Evolutionary conservation across 371 early-diverging fungal species (phyloP), one percentile per base, ranked within the genome.

Genomic region (Apophysomyces elegans): DNA sequence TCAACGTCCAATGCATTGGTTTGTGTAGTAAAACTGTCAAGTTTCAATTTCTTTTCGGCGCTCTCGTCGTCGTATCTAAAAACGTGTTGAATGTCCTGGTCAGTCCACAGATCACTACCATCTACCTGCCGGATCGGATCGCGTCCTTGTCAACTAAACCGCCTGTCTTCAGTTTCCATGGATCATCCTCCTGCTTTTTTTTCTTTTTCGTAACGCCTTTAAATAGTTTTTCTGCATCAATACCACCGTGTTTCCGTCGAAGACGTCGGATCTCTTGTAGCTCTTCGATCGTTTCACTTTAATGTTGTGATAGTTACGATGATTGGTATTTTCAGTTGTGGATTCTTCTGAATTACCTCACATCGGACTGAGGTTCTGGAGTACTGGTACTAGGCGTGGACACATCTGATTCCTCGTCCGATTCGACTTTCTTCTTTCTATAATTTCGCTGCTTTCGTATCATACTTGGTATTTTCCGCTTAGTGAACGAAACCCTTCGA

Each of bases 1-100:
- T 94, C 91, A 8, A 91, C 93, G 70, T 95, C 95, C 63, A 95
- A 71, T 11, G 83, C 83, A 70, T 95, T 93, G 18, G 93, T 94
- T 67, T 92, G 93, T 38, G 86, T 89, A 0, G 94, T 92, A 63
- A 95, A 95, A 5, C 91, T 81, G 56, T 91, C 88, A 21, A 88
- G 69, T 39, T 84, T 84, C 36, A 81, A 64, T 36, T 81, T 75
- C 63, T 77, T 84, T 46, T 73, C 62, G 3, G 73, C 62, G 12
- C 69, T 70, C 45, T 71, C 70, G 13, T 70, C 74, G 5, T 77
- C 54, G 35, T 61, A 54, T 54, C 59, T 54, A 11, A 32, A 12
- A 12, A 32, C 35, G 63, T 60, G 43, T 38, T 26, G 21, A 26
- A 0, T 16, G 1, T 5, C 2, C n/a, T 21, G 9, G 21, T 9